phyloP scores from a whole-genome alignment of 2,329 filamentous ascomycete species.

The Hypomyces perniciosus region DNA sequence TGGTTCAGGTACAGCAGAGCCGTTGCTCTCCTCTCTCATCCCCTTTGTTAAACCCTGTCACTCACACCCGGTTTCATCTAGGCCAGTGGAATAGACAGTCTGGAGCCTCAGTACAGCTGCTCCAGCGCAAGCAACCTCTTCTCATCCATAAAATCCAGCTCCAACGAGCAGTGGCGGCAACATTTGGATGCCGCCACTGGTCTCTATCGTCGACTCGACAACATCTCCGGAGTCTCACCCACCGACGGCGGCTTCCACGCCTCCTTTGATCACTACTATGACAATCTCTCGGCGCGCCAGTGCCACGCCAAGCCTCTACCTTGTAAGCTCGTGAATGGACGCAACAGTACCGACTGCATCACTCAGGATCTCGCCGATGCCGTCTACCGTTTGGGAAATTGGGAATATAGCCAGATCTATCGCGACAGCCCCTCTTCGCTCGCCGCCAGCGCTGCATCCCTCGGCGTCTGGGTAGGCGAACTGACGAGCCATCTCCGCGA shows the following conservation, averaged over 20 bases:
- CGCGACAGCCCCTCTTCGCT: slow-evolving; percentile 60
- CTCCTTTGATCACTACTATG: slow-evolving; percentile 76
- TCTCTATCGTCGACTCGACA: slow-evolving; percentile 57
- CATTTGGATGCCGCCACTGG: slow-evolving; percentile 53
- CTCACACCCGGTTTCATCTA: slow-evolving; percentile 15
- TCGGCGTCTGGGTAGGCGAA: slow-evolving; percentile 71
- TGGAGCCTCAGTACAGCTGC: slow-evolving; percentile 70
- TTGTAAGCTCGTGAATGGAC: slow-evolving; percentile 48
- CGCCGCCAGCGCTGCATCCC: slow-evolving; percentile 52
- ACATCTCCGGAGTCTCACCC: slow-evolving; percentile 58
- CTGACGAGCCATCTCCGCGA: slow-evolving; percentile 59
- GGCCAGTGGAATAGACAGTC: slow-evolving; percentile 57
- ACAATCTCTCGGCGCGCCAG: slow-evolving; percentile 73
- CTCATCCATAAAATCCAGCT: slow-evolving; percentile 36
- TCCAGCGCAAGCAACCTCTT: slow-evolving; percentile 40
- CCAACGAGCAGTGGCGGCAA: slow-evolving; percentile 50
- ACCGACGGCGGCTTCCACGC: slow-evolving; percentile 58
- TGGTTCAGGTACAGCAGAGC: slow-evolving; percentile 34
- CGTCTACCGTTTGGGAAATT: slow-evolving; percentile 71
- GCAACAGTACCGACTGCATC: slow-evolving; percentile 52
- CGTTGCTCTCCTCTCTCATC: background rate
- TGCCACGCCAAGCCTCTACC: slow-evolving; percentile 70
- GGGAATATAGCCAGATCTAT: slow-evolving; percentile 75
- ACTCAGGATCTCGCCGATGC: slow-evolving; percentile 56
- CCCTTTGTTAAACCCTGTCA: background rate